Evolutionary conservation across 768 basidiomycete genomes (phyloP), one percentile per base, ranked within the genome.

Genomic region (Tephrocybe sp.): DNA sequence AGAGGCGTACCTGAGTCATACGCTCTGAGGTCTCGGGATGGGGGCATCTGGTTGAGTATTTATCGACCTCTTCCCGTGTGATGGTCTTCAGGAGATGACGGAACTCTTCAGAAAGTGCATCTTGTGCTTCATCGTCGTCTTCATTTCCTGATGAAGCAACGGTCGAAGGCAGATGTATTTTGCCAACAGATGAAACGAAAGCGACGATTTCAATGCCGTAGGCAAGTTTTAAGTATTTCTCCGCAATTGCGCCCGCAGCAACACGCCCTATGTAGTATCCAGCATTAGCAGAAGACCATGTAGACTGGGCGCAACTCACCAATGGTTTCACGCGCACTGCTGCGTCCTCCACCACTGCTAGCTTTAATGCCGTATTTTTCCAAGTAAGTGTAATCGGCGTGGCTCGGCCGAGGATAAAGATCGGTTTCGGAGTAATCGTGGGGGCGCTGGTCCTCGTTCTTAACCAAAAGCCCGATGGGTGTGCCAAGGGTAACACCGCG

Each of bases 351-450:
- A 33, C 97, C 97, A 53, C 89, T 92, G 76, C 91, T 93, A 0
- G 97, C 97, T 75, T 98, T 98, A 68, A 98, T 70, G 26, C 94
- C 94, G 65, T 98, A 99, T 62, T 99, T 99, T 60, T 92, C 85
- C 51, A 98, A 83, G 69, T 99, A 99, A 13, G 97, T 99, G 68
- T 88, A 97, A 68, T 99, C 97, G 11, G 97, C 97, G 62, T 99
- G 97, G 57, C 89, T 92, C 23, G 97, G 97, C 17, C 97, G 87
- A 30, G 97, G 97, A 75, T 93, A 99, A 47, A 94, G 73, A 65
- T 99, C 97, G 0, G 97, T 98, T 75, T 98, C 97, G 57, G 94
- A 86, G 71, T 99, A 99, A 70, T 99, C 97, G 63, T 98, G 90
- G 16, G 97, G 97, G 23, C 97, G 79, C 65, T 99, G 97, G 67